Conservation (phyloP, 2,329 filamentous ascomycete species). For the Fusarium keratoplasticum region DNA sequence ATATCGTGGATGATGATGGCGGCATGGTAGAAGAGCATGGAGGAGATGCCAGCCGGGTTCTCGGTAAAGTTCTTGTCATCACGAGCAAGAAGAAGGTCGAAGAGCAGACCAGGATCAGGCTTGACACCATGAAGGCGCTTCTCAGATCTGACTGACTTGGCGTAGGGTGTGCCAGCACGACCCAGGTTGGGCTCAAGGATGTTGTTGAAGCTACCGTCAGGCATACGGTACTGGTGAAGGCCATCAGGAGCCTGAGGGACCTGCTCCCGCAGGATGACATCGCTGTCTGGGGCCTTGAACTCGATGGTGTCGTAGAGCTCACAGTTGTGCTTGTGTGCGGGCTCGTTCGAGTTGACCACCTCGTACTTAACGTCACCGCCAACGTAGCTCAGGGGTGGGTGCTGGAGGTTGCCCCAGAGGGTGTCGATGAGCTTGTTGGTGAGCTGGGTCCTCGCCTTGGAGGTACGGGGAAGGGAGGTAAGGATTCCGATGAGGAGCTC, state of each 20-base stretch:
- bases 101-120: slow-evolving; percentile 74
- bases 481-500: slow-evolving; percentile 56
- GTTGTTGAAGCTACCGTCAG: slow-evolving; percentile 64
- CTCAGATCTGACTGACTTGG: slow-evolving; percentile 70
- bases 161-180: slow-evolving; percentile 74
- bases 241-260: slow-evolving; percentile 52
- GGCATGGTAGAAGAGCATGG: slow-evolving; percentile 80
- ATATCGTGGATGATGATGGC: slow-evolving; percentile 65
- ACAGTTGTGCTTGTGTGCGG: slow-evolving; percentile 49
- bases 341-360: slow-evolving; percentile 46
- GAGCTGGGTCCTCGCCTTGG: slow-evolving; percentile 50
- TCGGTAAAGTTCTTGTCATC: slow-evolving; percentile 62
- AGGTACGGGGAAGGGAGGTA: slow-evolving; percentile 51
- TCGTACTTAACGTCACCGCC: slow-evolving; percentile 56
- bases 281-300: slow-evolving; percentile 54
- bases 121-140: slow-evolving; percentile 68
- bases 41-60: slow-evolving; percentile 79
- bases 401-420: slow-evolving; percentile 66
- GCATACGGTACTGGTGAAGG: slow-evolving; percentile 49
- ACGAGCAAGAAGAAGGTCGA: slow-evolving; percentile 75
- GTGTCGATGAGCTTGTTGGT: slow-evolving; percentile 64
- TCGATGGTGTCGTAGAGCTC: slow-evolving; percentile 51
- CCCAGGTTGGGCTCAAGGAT: slow-evolving; percentile 72
- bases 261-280: slow-evolving; percentile 51
- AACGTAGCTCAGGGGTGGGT: slow-evolving; percentile 62